Evolutionary conservation across 164 flowering plant species (phyloP), one percentile per base, ranked within the genome.

Genomic region (Magnolia changhungtana): DNA sequence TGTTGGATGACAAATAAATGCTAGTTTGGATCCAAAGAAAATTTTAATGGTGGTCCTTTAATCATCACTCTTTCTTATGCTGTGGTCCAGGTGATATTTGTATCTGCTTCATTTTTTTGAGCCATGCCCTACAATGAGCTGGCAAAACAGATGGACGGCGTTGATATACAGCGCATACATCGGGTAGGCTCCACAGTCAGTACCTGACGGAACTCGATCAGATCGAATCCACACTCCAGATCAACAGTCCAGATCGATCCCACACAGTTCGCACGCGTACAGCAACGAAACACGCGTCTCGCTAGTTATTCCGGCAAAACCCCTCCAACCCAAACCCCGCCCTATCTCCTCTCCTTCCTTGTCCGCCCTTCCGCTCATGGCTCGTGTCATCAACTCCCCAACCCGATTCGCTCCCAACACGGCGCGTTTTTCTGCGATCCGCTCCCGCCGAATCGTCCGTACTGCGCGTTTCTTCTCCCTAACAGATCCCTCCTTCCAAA

Each of bases 371-470:
- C 8, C 9, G 27, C 45, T 61, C 63, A 86, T 86, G 88, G 88
- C 86, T 76, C 73, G 81, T 81, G 74, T 74, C 6, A 52, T 85
- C 37, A 77, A 75, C 63, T 55, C 61, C 18, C 63, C 79, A 29
- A 73, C 79, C 74, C 86, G 78, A 24, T 77, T 76, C 51, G 72
- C 79, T 69, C 50, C 80, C 74, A 74, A 73, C 69, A 63, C 85
- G 79, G 83, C 75, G 72, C 50, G 61, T 75, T 69, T 83, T 45
- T 52, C 80, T 50, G 67, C 77, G 49, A 71, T 64, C 24, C 59
- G 74, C 74, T 75, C n/a, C 73, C 50, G 24, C 78, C 78, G 45
- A 63, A 67, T 73, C 67, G 67, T 75, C 51, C 45, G 18, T 20
- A 8, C 55, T 61, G 65, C 76, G 24, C 52, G 52, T 63, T 14